Conservation (phyloP, 2,329 filamentous ascomycete genomes). For the Fusarium pilosicola region DNA sequence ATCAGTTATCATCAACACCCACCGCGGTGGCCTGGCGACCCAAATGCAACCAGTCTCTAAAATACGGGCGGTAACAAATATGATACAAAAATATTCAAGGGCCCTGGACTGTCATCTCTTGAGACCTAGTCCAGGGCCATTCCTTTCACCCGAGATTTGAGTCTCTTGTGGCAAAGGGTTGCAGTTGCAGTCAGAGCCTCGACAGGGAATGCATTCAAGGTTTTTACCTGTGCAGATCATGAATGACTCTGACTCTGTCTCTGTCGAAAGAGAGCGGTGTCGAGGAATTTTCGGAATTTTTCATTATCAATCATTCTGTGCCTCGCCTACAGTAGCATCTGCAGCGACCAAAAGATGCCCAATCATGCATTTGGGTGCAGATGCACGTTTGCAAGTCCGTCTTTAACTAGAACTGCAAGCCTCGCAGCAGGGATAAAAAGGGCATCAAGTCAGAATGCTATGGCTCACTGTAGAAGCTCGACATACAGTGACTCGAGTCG, state of each 20-base stretch:
- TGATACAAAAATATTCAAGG: conserved; percentile 20
- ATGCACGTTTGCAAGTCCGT: conserved; percentile 30
- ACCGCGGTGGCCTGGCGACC: conserved; percentile 8
- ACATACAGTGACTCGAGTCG: background rate
- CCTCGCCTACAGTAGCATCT: conserved; percentile 15
- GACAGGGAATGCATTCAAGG: conserved; percentile 15
- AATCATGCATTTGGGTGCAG: conserved; percentile 24
- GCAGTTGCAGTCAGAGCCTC: conserved; percentile 8
- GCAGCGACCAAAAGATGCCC: conserved; percentile 13
- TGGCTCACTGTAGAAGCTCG: conserved; percentile 10
- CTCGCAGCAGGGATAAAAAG: conserved; percentile 14
- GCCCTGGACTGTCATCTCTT: conserved; percentile 34
- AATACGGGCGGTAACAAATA: conserved; percentile 27
- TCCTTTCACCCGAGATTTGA: conserved; percentile 6
- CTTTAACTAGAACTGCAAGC: conserved; percentile 27
- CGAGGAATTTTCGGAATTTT: conserved; percentile 21
- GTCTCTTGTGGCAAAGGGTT: background rate
- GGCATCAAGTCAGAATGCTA: conserved; percentile 28
- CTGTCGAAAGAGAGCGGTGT: conserved; percentile 38
- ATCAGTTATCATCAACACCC: conserved; percentile 10
- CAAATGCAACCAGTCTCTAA: conserved; percentile 14
- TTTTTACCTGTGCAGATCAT: conserved; percentile 38
- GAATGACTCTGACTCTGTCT: conserved; percentile 23
- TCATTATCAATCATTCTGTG: conserved; percentile 20
- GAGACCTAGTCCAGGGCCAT: background rate